Evolutionary conservation across 148 eudicot species (phyloP).

Genomic region (Chenopodium berlandieri): DNA sequence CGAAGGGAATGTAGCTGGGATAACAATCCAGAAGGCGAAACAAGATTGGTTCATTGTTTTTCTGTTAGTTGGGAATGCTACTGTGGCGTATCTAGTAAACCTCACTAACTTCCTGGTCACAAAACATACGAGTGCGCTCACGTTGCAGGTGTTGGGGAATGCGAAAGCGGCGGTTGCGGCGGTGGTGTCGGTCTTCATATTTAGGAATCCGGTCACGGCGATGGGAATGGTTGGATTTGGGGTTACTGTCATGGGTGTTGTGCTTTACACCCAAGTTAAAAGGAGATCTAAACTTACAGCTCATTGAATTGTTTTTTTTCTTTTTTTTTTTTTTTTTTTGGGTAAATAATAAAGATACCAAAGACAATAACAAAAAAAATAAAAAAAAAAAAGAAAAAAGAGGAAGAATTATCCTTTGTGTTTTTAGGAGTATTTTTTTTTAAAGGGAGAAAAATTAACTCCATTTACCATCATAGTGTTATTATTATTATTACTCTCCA

Average conservation of each 20-base stretch:
- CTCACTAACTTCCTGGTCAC: conserved; percentile 80
- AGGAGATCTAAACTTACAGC: conserved; percentile 62
- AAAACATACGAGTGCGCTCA: conserved; percentile 85
- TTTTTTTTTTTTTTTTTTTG: neutral
- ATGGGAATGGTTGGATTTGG: conserved; percentile 87
- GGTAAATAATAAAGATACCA: conserved; percentile 7
- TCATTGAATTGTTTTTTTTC: conserved; percentile 37
- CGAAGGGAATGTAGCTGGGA: conserved; percentile 66
- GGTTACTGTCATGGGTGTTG: conserved; percentile 77
- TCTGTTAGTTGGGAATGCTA: conserved; percentile 62
- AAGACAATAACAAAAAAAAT: neutral
- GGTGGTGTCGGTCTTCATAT: conserved; percentile 79
- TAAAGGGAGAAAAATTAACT: neutral
- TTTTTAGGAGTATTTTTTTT: neutral
- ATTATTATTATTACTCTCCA: no score
- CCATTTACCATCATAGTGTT: neutral
- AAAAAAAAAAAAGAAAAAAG: neutral
- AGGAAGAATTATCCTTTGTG: neutral
- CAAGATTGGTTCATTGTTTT: conserved; percentile 61
- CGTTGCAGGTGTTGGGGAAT: conserved; percentile 83
- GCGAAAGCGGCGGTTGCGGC: conserved; percentile 94
- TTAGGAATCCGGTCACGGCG: conserved; percentile 85
- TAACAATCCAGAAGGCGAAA: conserved; percentile 56
- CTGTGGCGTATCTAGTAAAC: conserved; percentile 80
- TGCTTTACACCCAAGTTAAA: conserved; percentile 82